Conservation (phyloP, 371 early-diverging fungal species). For the Mortierella sp. region DNA sequence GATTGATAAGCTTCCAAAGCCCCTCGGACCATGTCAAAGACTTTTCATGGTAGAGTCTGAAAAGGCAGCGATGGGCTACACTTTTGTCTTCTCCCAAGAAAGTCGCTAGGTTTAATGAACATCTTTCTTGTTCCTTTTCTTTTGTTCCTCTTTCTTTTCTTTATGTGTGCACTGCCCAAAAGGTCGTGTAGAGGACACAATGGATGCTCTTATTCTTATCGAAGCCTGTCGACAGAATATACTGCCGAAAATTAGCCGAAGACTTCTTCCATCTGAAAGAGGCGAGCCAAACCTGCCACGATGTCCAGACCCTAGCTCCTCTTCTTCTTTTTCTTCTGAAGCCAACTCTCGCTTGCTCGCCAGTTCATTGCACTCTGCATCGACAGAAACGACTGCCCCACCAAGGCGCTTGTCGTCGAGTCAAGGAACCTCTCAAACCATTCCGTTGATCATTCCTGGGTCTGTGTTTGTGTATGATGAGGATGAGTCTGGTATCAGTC, state of each 20-base stretch:
- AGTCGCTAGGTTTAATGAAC: no score
- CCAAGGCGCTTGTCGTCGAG: background rate
- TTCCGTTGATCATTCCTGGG: slow-evolving; percentile 55
- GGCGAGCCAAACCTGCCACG: slow-evolving; percentile 54
- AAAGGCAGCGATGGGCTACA: no score
- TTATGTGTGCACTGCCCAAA: background rate
- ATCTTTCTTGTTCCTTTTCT: no score
- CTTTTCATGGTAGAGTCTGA: no score
- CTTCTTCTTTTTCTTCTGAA: slow-evolving; percentile 48
- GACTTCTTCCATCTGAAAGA: slow-evolving; percentile 58
- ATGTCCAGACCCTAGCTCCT: slow-evolving; percentile 46
- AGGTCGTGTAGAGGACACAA: slow-evolving; percentile 80
- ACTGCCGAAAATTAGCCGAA: slow-evolving; percentile 76
- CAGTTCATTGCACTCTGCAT: no score
- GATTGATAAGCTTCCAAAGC: no score
- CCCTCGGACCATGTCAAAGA: no score
- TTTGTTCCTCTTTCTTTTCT: no score
- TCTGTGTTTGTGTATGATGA: slow-evolving; percentile 92
- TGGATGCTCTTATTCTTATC: slow-evolving; percentile 85
- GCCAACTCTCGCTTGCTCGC: background rate
- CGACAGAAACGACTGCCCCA: background rate
- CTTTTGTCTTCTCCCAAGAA: no score
- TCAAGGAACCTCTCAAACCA: background rate
- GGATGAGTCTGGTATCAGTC: slow-evolving; percentile 83
- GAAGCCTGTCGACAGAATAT: slow-evolving; percentile 82